Evolutionary conservation across 202 grass and related monocot genomes (phyloP).

Genomic region (Hordeum pubiflorum): DNA sequence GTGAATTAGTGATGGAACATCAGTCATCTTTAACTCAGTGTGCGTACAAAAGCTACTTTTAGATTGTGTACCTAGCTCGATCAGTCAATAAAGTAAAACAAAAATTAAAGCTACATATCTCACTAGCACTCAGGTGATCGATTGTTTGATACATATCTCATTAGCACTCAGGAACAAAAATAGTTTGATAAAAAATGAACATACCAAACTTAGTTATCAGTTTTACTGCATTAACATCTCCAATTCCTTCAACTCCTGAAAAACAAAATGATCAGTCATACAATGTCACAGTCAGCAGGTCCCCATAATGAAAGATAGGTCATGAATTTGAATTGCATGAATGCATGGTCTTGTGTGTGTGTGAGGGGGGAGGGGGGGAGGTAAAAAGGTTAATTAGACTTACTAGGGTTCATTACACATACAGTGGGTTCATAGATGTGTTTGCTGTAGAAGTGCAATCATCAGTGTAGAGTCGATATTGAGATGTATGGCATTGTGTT

Average conservation of each 20-base stretch:
- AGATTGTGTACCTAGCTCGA: not conserved
- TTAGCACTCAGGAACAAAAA: conserved; percentile 1
- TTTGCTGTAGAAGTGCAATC: not conserved
- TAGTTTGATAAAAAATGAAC: conserved; percentile 20
- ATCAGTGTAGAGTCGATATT: not conserved
- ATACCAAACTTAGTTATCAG: conserved; percentile 86
- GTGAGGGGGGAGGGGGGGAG: too few relatives aligned
- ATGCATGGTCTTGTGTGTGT: not conserved
- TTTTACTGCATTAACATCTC: conserved; percentile 77
- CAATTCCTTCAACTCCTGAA: conserved; percentile 93
- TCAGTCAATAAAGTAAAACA: not conserved
- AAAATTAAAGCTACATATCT: conserved; percentile 7
- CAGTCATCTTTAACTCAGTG: not conserved
- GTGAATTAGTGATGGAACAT: not conserved
- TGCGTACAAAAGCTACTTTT: not conserved
- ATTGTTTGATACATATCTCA: not conserved
- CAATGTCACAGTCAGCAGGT: not conserved
- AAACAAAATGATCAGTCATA: conserved; percentile 15
- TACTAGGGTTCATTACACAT: not conserved
- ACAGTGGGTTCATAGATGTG: not conserved
- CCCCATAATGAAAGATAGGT: not conserved
- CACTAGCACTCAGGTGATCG: not conserved
- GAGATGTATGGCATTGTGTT: not conserved
- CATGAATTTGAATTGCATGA: conserved; percentile 11
- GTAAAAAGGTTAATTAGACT: too few relatives aligned